phyloP scores from a whole-genome alignment of 257 asterid species.

The Solanum chiquidenum region DNA sequence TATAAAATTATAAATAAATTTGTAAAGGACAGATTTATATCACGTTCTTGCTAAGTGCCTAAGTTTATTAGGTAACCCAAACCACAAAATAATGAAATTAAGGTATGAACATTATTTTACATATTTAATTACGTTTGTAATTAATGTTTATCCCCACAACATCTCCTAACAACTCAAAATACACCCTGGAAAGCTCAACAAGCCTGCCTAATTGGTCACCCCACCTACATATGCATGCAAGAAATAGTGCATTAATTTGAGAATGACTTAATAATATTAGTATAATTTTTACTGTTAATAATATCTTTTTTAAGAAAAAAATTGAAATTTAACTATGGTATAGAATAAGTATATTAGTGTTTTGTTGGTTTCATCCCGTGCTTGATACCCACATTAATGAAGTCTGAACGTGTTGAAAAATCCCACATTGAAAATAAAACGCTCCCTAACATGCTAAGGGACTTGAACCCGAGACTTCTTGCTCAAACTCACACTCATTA shows the following conservation, averaged over 20 bases:
- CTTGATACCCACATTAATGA: too few relatives aligned
- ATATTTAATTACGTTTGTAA: not conserved
- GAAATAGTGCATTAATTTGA: not conserved
- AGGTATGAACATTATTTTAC: not conserved
- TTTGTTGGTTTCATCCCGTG: too few relatives aligned
- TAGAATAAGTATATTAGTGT: not conserved
- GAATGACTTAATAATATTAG: too few relatives aligned
- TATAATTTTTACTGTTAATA: not conserved
- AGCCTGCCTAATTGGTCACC: not conserved
- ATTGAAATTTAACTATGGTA: not conserved
- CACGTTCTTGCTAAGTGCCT: not conserved
- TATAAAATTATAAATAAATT: not conserved
- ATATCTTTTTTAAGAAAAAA: not conserved
- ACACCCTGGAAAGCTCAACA: not conserved
- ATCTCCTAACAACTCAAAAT: not conserved
- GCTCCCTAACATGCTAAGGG: not conserved
- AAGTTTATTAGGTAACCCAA: not conserved
- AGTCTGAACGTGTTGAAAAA: rapidly evolving
- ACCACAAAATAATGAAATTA: not conserved
- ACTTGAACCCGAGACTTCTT: too few relatives aligned
- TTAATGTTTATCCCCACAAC: not conserved
- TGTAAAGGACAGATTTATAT: too few relatives aligned
- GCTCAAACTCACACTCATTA: not conserved
- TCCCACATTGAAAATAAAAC: not conserved
- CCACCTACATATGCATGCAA: not conserved